Conservation (phyloP, 495 filamentous ascomycete genomes). For the Talaromyces ruber region DNA sequence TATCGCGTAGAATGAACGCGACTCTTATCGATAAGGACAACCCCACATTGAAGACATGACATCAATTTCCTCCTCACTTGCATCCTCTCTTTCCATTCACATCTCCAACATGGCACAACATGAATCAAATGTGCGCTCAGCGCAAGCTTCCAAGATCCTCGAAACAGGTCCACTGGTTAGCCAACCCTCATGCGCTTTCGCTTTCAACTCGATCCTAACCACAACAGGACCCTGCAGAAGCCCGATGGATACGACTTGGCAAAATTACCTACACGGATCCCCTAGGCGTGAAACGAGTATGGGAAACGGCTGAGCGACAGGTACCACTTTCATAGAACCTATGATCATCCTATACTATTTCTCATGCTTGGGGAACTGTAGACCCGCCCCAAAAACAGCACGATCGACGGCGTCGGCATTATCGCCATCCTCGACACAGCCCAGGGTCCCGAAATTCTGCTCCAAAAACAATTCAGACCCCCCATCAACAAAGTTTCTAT, state of each 20-base stretch:
- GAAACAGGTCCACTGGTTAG: conserved; percentile 41
- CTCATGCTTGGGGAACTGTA: conserved; percentile 7
- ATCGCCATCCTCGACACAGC: conserved; percentile 74
- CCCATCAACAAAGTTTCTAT: conserved; percentile 71
- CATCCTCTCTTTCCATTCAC: background rate
- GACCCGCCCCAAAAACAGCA: conserved; percentile 59
- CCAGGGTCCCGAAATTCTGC: conserved; percentile 62
- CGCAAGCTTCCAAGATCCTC: conserved; percentile 32
- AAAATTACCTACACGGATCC: conserved; percentile 70
- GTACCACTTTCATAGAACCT: no score
- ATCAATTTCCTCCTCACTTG: background rate
- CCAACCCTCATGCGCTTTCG: conserved; percentile 8
- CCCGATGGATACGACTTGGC: conserved; percentile 65
- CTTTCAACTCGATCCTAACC: conserved; percentile 1
- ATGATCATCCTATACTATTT: background rate
- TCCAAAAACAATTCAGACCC: conserved; percentile 85
- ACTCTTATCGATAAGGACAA: background rate
- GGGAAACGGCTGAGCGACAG: conserved; percentile 73
- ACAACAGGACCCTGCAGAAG: conserved; percentile 43
- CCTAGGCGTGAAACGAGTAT: conserved; percentile 57
- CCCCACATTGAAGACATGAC: background rate
- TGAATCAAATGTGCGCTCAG: background rate
- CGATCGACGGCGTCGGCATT: conserved; percentile 86
- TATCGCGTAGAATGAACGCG: background rate
- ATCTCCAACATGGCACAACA: background rate